phyloP scores from a whole-genome alignment of 1,284 basidiomycete genomes.

The Heliocybe sulcata region DNA sequence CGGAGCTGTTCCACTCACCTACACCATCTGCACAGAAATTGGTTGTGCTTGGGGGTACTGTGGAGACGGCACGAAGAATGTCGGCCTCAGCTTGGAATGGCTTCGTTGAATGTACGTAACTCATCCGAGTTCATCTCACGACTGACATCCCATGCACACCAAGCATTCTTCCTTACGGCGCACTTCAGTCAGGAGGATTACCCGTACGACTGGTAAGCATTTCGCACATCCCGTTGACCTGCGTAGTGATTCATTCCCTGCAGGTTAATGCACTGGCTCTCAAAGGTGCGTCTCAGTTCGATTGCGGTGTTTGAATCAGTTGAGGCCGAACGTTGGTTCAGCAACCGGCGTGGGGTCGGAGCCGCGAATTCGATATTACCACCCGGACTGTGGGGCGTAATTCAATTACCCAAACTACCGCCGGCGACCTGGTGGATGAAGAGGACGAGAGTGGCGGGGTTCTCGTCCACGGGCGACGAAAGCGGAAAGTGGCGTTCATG shows the following conservation, averaged over 20 bases:
- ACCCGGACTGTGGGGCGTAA: constrained; percentile 61
- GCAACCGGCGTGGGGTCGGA: constrained; percentile 82
- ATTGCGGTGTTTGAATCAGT: constrained; percentile 1
- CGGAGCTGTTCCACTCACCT: neutral
- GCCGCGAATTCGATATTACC: constrained; percentile 81
- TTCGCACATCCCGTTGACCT: constrained; percentile 7
- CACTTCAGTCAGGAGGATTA: constrained; percentile 83
- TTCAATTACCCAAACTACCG: constrained; percentile 55
- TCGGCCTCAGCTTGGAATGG: constrained; percentile 81
- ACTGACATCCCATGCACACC: constrained; percentile 5
- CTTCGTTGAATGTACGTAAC: constrained; percentile 69
- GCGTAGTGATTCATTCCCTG: constrained; percentile 5
- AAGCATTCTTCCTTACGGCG: constrained; percentile 81
- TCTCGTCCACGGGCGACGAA: constrained; percentile 59
- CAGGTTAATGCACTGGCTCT: constrained; percentile 82
- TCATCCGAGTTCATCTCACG: neutral
- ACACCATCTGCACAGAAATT: constrained; percentile 44
- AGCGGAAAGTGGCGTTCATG: constrained; percentile 71
- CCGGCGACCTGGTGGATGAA: constrained; percentile 74
- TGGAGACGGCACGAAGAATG: constrained; percentile 65
- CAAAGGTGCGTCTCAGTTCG: constrained; percentile 45
- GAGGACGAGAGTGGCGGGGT: constrained; percentile 47
- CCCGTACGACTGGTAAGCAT: constrained; percentile 69
- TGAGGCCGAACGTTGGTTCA: constrained; percentile 17
- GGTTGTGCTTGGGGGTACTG: constrained; percentile 73